phyloP scores from a whole-genome alignment of 192 early-diverging fungal genomes.

The Rhizoclosmatium globosum region DNA sequence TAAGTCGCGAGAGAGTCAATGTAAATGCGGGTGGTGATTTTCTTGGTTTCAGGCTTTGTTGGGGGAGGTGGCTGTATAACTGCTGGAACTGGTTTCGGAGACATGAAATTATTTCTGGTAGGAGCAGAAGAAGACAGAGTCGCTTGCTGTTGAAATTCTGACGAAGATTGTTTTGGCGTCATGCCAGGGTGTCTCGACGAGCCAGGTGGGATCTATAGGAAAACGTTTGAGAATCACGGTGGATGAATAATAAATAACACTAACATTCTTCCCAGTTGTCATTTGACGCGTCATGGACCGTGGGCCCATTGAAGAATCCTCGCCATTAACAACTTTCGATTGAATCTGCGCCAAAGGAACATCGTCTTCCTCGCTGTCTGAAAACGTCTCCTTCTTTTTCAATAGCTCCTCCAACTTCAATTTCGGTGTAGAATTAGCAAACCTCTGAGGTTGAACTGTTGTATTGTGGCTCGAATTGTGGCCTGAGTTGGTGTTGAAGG shows the following conservation, averaged over 20 bases:
- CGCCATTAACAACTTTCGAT: background rate
- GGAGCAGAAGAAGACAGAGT: background rate
- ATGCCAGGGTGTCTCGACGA: background rate
- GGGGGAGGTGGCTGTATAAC: background rate
- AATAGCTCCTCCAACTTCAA: background rate
- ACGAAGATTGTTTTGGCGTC: background rate
- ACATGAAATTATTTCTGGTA: background rate
- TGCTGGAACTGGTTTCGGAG: background rate
- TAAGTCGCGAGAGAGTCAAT: slow-evolving; percentile 76
- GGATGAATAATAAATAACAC: too few relatives aligned
- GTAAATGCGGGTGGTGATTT: slow-evolving; percentile 86
- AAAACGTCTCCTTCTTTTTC: background rate
- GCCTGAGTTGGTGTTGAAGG: background rate
- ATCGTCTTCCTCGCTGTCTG: slow-evolving; percentile 24
- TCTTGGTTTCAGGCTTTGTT: slow-evolving; percentile 7
- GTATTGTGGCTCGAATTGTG: too few relatives aligned
- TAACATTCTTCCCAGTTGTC: background rate
- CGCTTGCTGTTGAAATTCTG: background rate
- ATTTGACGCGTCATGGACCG: background rate
- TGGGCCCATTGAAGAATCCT: background rate
- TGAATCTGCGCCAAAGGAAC: slow-evolving; percentile 25
- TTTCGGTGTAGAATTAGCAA: background rate
- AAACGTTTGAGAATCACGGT: too few relatives aligned
- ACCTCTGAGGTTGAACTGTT: too few relatives aligned
- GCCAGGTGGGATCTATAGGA: too few relatives aligned